Percentiles rank a stretch among this genome's conserved stretches.
phyloP scores from a whole-genome alignment of 1,139 yeast species.

The Wickerhamomyces sp. region DNA sequence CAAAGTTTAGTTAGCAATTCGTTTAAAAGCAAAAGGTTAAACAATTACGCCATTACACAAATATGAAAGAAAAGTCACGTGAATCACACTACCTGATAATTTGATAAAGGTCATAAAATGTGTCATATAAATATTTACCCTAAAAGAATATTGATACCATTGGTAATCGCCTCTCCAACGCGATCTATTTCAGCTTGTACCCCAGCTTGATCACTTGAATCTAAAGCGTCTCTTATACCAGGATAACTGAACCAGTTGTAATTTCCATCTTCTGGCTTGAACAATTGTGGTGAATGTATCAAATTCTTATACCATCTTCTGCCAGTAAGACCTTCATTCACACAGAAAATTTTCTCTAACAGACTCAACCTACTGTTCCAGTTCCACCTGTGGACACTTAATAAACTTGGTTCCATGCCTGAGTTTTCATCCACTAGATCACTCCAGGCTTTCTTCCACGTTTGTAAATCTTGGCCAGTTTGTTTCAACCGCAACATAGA shows the following conservation, averaged over 20 bases:
- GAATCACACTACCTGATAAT: not conserved
- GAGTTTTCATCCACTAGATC: not conserved
- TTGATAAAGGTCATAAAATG: not conserved
- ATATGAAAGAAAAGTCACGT: not conserved
- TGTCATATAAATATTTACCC: not conserved
- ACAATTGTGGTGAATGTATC: slow-evolving; percentile 65
- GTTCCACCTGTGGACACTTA: slow-evolving; percentile 68
- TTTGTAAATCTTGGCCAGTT: slow-evolving; percentile 37
- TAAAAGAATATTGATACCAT: not conserved
- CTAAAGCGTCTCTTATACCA: slow-evolving; percentile 61
- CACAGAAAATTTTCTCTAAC: slow-evolving; percentile 52
- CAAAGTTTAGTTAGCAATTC: too few species aligned
- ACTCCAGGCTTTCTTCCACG: slow-evolving; percentile 40
- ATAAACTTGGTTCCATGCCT: slow-evolving; percentile 51
- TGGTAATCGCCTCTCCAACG: slow-evolving; percentile 31
- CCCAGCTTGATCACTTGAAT: slow-evolving; percentile 31
- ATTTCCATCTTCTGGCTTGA: slow-evolving; percentile 45
- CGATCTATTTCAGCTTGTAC: slow-evolving; percentile 56
- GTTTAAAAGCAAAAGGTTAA: too few species aligned
- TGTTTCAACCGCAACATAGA: slow-evolving; percentile 32
- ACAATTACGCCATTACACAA: too few species aligned
- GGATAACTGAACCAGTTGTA: slow-evolving; percentile 73
- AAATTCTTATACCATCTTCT: slow-evolving; percentile 69
- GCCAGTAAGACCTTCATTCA: slow-evolving; percentile 41
- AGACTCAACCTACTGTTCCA: slow-evolving; percentile 68